Evolutionary conservation across 768 basidiomycete species (phyloP).

Genomic region (Gymnopilus dilepis): DNA sequence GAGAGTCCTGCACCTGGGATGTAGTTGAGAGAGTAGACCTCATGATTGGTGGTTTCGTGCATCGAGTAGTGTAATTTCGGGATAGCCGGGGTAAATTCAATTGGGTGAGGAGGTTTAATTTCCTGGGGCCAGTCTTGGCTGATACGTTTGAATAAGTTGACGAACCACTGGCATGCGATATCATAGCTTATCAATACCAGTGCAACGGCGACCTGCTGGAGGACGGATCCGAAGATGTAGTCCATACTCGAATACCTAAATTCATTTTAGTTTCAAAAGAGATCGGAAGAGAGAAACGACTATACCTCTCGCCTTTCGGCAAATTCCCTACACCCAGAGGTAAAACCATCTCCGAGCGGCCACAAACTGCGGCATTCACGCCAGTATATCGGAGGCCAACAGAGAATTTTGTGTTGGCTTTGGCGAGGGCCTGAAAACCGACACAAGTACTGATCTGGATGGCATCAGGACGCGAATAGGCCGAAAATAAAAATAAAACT

Average conservation of each 20-base stretch:
- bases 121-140: background rate
- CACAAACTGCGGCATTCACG: background rate
- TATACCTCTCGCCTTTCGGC: background rate
- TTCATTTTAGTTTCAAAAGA: background rate
- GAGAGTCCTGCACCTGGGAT: background rate
- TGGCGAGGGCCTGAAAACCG: background rate
- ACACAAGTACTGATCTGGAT: background rate
- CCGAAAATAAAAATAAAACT: no score
- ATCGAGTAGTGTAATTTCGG: slow-evolving; percentile 8
- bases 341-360: background rate
- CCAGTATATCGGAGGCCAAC: background rate
- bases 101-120: background rate
- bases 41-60: background rate
- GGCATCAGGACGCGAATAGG: background rate
- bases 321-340: background rate
- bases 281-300: background rate
- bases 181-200: background rate
- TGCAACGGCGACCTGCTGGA: background rate
- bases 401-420: background rate
- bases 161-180: background rate
- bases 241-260: background rate
- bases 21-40: no score
- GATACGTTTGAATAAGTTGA: background rate
- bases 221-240: background rate
- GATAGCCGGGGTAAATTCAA: background rate